Conservation (phyloP, 2,329 filamentous ascomycete species). For the Ilyonectria robusta region DNA sequence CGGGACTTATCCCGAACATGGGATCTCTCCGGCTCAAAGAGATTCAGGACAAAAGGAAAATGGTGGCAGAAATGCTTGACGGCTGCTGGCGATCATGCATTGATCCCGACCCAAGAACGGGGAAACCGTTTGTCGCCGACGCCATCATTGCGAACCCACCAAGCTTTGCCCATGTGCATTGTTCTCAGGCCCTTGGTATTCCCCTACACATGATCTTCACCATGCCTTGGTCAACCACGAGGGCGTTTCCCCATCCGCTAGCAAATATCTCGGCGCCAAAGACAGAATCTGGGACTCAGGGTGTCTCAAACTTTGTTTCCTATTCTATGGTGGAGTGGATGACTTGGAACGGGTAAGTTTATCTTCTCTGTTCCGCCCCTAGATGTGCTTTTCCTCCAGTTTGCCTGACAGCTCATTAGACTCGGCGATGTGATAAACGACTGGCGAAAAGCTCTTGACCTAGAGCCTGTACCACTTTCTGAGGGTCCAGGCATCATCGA, state of each 20-base stretch:
- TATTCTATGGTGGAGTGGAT: slow-evolving; percentile 82
- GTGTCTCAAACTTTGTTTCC: slow-evolving; percentile 77
- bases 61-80: slow-evolving; percentile 46
- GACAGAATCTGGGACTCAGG: slow-evolving; percentile 61
- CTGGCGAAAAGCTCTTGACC: slow-evolving; percentile 25
- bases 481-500: slow-evolving; percentile 81
- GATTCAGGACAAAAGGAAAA: slow-evolving; percentile 43
- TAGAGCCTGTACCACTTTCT: slow-evolving; percentile 54
- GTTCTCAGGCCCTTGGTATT: slow-evolving; percentile 59
- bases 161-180: slow-evolving; percentile 63
- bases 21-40: slow-evolving; percentile 42
- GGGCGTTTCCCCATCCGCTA: slow-evolving; percentile 79
- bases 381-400: not conserved
- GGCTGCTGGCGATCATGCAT: slow-evolving; percentile 49
- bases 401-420: slow-evolving; percentile 3
- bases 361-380: not conserved
- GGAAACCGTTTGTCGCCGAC: slow-evolving; percentile 61
- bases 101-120: slow-evolving; percentile 11
- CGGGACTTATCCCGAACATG: slow-evolving; percentile 47
- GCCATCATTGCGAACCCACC: slow-evolving; percentile 66
- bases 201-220: slow-evolving; percentile 65
- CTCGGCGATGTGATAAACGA: slow-evolving; percentile 35
- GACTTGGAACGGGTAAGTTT: slow-evolving; percentile 76
- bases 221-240: slow-evolving; percentile 83
- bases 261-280: slow-evolving; percentile 70